Evolutionary conservation across 345 rosid genomes (phyloP).

Genomic region (Aethionema arabicum): DNA sequence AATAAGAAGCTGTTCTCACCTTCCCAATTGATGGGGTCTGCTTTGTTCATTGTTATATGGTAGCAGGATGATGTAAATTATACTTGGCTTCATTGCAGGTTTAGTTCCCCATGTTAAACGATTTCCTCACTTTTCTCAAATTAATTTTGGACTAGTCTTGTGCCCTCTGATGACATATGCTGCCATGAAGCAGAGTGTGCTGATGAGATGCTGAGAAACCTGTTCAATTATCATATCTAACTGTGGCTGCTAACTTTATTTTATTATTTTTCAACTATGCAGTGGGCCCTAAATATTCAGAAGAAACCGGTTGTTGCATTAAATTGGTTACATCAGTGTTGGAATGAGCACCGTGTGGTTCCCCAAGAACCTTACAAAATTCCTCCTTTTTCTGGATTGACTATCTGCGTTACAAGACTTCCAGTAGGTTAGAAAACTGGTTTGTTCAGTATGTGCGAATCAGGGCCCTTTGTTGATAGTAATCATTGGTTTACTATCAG

Average conservation of each 20-base stretch:
- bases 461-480: conserved; percentile 28
- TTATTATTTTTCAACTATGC: conserved; percentile 36
- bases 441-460: conserved; percentile 20
- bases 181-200: conserved; percentile 16
- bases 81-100: conserved; percentile 13
- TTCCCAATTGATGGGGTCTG: conserved; percentile 11
- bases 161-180: conserved; percentile 6
- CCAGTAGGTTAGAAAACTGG: conserved; percentile 54
- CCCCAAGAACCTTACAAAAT: conserved; percentile 83
- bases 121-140: conserved; percentile 2
- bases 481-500: conserved; percentile 46
- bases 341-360: conserved; percentile 93
- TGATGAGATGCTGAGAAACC: conserved; percentile 29
- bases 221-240: conserved; percentile 14
- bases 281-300: conserved; percentile 83
- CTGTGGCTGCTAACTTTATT: conserved; percentile 8
- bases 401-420: conserved; percentile 74
- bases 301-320: conserved; percentile 80
- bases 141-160: conserved; percentile 9
- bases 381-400: conserved; percentile 88
- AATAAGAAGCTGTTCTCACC: conserved; percentile 17
- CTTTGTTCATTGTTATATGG: conserved; percentile 6
- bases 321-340: conserved; percentile 83
- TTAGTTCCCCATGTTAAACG: conserved; percentile 10
- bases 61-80: conserved; percentile 12